Percentiles rank a stretch among this genome's conserved stretches.
phyloP scores from a whole-genome alignment of 768 basidiomycete species.

The Calocybe gangraenosa region DNA sequence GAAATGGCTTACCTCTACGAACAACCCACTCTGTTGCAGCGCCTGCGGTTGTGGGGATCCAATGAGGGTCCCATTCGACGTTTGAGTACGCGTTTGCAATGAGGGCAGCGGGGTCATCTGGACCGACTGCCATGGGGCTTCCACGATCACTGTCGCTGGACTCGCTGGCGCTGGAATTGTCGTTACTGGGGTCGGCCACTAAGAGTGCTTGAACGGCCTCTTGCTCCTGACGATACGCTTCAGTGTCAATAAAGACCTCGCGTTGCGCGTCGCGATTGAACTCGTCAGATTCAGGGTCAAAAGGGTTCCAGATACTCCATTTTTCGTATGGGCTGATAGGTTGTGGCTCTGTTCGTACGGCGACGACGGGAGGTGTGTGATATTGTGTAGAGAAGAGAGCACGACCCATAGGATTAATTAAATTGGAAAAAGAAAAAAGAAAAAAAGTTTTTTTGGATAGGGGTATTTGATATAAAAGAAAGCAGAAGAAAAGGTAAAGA shows the following conservation, averaged over 20 bases:
- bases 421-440: not conserved
- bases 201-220: slow-evolving; percentile 21
- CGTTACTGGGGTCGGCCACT: slow-evolving; percentile 24
- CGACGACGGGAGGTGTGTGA: slow-evolving; percentile 25
- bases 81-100: slow-evolving; percentile 31
- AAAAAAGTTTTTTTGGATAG: slow-evolving; percentile 12
- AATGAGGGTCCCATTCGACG: slow-evolving; percentile 19
- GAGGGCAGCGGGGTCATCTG: slow-evolving; percentile 38
- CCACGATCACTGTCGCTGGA: slow-evolving; percentile 41
- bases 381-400: slow-evolving; percentile 51
- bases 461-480: slow-evolving; percentile 20
- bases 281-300: slow-evolving; percentile 80
- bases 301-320: slow-evolving; percentile 64
- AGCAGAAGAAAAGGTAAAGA: slow-evolving; percentile 14
- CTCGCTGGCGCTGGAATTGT: slow-evolving; percentile 36
- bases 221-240: slow-evolving; percentile 29
- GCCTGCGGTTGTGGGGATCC: slow-evolving; percentile 12
- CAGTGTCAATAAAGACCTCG: slow-evolving; percentile 60
- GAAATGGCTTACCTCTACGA: slow-evolving; percentile 4
- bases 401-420: slow-evolving; percentile 45
- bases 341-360: slow-evolving; percentile 44
- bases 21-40: slow-evolving; percentile 5
- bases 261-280: slow-evolving; percentile 62
- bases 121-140: slow-evolving; percentile 44
- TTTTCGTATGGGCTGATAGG: slow-evolving; percentile 38